Evolutionary conservation across 805 yeast genomes (phyloP), one percentile per base, ranked within the genome.

Genomic region (Wickerhamiella shivajii): DNA sequence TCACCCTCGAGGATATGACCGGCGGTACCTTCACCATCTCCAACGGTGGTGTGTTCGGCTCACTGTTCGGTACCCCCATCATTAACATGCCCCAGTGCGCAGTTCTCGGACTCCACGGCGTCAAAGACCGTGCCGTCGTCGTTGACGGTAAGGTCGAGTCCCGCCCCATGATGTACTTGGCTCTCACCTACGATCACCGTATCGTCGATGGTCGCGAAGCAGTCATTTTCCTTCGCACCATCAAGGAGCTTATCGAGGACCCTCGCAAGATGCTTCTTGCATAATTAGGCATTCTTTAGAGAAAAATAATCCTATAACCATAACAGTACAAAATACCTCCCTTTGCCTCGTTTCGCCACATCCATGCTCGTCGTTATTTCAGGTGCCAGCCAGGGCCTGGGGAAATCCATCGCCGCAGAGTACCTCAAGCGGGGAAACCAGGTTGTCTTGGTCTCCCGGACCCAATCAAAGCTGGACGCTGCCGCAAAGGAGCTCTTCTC

Each of bases 11-110:
- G 67, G 98, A 90, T 61, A 87, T 90, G 97, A 71, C 95, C 41
- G 98, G 98, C 59, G 98, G 98, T 60, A 85, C 97, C 40, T 85
- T 90, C 69, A 90, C 98, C 53, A 90, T 90, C 52, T 90, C 97
- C 36, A 90, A 90, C 66, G 98, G 98, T 59, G 98, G 98, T 61
- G 95, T 90, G 38, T 90, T 90, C 53, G 98, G 98, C 44, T 90
- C 97, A 17, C 67, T 90, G 46, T 83, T 78, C 60, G 98, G 98
- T 59, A 90, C 98, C 34, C 98, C 98, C 53, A 90, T 90, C 61
- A 87, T 90, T 59, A 90, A 90, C 71, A 63, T 79, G 72, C 98
- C 98, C 36, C 98, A 90, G 66, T 84, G 94, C 39, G 96, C 97
- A 28, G 98, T 90, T 16, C 70, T 90, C 49, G 98, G 98, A 49